phyloP scores from a whole-genome alignment of 1,284 basidiomycete genomes.

The Cerrena zonata region DNA sequence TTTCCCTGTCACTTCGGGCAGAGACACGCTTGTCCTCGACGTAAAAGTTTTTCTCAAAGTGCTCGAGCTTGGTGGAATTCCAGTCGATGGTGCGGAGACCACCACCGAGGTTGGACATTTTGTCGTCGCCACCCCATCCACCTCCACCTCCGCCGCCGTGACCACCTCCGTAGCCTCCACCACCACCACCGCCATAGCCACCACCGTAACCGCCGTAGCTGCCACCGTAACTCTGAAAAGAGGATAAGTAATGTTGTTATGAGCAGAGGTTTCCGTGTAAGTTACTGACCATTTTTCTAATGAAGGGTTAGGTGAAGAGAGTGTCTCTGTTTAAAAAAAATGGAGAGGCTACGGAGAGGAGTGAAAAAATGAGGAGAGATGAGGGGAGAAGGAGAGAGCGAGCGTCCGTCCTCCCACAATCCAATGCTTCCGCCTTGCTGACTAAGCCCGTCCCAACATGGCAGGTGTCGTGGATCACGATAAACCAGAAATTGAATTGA shows the following conservation, averaged over 20 bases:
- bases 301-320: neutral
- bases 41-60: slow-evolving; percentile 97
- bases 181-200: slow-evolving; percentile 18
- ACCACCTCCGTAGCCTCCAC: slow-evolving; percentile 33
- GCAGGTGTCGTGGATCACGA: neutral
- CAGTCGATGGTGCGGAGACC: slow-evolving; percentile 85
- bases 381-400: slow-evolving; percentile 4
- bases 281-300: slow-evolving; percentile 26
- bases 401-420: neutral
- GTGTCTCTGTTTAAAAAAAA: slow-evolving; percentile 1
- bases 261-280: neutral
- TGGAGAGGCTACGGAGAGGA: slow-evolving; percentile 3
- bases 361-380: too few relatives aligned
- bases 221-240: slow-evolving; percentile 33
- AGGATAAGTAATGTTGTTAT: neutral
- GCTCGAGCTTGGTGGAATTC: slow-evolving; percentile 65
- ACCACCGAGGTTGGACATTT: slow-evolving; percentile 80
- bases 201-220: slow-evolving; percentile 27
- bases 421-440: neutral
- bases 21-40: slow-evolving; percentile 85
- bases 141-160: slow-evolving; percentile 49
- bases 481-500: too few relatives aligned
- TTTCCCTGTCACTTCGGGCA: slow-evolving; percentile 75
- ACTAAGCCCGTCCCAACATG: neutral
- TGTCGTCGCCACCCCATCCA: slow-evolving; percentile 64